Evolutionary conservation across 805 yeast species (phyloP), one percentile per base, ranked within the genome.

Genomic region (Jamesozyma hellenica): DNA sequence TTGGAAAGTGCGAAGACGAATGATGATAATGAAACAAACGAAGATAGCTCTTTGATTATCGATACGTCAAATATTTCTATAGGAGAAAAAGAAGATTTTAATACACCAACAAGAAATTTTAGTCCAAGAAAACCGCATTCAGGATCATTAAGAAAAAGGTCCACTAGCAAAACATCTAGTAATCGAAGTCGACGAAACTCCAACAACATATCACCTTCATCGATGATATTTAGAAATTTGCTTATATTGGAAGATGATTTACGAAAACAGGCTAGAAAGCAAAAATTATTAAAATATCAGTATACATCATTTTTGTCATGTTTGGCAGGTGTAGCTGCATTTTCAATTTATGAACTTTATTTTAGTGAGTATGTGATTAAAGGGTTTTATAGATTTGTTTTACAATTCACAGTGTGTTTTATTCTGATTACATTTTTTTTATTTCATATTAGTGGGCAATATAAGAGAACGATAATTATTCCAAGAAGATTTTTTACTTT

Each of bases 371-470:
- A 11, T 18, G 32, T 64, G 63, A 43, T 75, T 1, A 51, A 65
- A 7, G 66, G 72, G 0, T 46, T 66, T 4, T 63, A 64, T 42
- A 58, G 60, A 18, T 53, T 64, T 30, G 49, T 63, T n/a, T 31
- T 48, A 21, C 45, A 45, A 30, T 42, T 45, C 35, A 41, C 41
- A 3, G 25, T 39, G 9, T 42, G 44, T 14, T 46, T 48, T 16
- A 44, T 52, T 70, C 16, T 63, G 77, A 53, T 88, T 15, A 82
- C 95, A 0, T 62, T 87, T 41, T 70, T 77, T 19, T 65, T 90
- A 32, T 90, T 85, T 61, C 87, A 82, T 52, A 61, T 90, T 28
- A 80, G 94, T 18, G 98, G 98, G 1, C 92, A 87, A 62, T 92
- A 90, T 60, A 75, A 74, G 42, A 74, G 92, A 44, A 85, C 95